Conservation (phyloP, 192 early-diverging fungal species). For the Chytriomyces confervae region DNA sequence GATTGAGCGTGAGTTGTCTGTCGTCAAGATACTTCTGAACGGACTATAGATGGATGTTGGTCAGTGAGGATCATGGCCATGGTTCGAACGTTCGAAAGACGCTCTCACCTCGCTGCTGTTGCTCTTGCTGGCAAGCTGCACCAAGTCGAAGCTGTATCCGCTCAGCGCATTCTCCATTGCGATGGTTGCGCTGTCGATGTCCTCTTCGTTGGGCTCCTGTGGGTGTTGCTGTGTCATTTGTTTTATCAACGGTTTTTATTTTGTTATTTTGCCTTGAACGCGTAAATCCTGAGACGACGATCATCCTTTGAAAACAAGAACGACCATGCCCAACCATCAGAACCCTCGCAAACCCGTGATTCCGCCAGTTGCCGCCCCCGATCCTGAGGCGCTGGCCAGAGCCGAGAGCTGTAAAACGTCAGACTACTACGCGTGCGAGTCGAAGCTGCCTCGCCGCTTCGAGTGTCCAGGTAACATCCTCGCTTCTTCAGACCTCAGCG, state of each 20-base stretch:
- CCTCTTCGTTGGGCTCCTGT: background rate
- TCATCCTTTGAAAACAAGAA: background rate
- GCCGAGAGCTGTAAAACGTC: constrained; percentile 33
- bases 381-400: constrained; percentile 2
- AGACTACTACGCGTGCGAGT: constrained; percentile 43
- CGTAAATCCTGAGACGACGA: background rate
- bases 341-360: constrained; percentile 4
- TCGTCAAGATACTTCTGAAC: constrained; percentile 4
- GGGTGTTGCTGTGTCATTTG: background rate
- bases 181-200: background rate
- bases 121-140: background rate
- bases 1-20: constrained; percentile 6
- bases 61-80: too few species aligned
- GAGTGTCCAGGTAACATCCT: constrained; percentile 49
- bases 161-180: constrained; percentile 8
- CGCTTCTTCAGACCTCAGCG: background rate
- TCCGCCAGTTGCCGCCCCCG: background rate
- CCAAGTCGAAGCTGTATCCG: background rate
- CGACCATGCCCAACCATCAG: background rate
- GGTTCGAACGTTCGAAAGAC: too few species aligned
- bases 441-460: constrained; percentile 50
- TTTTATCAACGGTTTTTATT: background rate
- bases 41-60: background rate
- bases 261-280: background rate
- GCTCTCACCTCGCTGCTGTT: too few species aligned